phyloP scores from a whole-genome alignment of 2,329 filamentous ascomycete species.

The Penicillium rolfsii region DNA sequence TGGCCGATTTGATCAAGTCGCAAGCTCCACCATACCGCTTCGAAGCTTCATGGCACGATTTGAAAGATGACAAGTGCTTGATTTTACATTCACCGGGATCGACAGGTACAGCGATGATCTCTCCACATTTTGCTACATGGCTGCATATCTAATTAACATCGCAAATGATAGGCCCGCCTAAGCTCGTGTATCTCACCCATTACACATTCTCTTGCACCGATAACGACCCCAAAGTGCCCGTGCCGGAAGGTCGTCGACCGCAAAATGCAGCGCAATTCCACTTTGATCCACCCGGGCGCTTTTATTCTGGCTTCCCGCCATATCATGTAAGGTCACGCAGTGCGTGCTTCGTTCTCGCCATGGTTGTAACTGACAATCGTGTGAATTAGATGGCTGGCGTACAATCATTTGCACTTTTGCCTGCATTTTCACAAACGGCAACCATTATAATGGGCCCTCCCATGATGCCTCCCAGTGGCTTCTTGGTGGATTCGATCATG shows the following conservation, averaged over 20 bases:
- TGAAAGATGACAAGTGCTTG: slow-evolving; percentile 17
- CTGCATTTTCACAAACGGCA: slow-evolving; percentile 12
- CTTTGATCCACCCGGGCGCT: slow-evolving; percentile 15
- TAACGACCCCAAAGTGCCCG: slow-evolving; percentile 17
- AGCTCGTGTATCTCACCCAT: slow-evolving; percentile 19
- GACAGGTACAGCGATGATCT: slow-evolving; percentile 11
- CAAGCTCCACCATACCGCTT: slow-evolving; percentile 12
- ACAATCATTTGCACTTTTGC: slow-evolving; percentile 13
- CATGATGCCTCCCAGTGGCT: slow-evolving; percentile 17
- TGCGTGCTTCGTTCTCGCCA: neutral
- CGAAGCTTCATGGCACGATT: slow-evolving; percentile 8
- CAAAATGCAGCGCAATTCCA: slow-evolving; percentile 17
- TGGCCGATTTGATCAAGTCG: slow-evolving; percentile 14
- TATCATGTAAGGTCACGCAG: slow-evolving; percentile 13
- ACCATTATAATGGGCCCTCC: slow-evolving; percentile 18
- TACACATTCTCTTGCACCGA: slow-evolving; percentile 19
- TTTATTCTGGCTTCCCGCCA: slow-evolving; percentile 19
- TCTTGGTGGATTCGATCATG: slow-evolving; percentile 14
- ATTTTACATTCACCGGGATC: slow-evolving; percentile 21
- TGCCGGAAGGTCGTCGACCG: slow-evolving; percentile 15
- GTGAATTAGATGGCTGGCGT: slow-evolving; percentile 13
- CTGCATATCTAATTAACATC: neutral
- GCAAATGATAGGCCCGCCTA: slow-evolving; percentile 12
- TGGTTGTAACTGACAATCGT: neutral
- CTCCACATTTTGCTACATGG: neutral